A percentile compares a stretch with the other conserved stretches of the same genome.
These are phyloP conservation scores for Mycena capillaripes DNA, from an alignment of 768 basidiomycete genomes.

Conservation along the genomic window DNA sequence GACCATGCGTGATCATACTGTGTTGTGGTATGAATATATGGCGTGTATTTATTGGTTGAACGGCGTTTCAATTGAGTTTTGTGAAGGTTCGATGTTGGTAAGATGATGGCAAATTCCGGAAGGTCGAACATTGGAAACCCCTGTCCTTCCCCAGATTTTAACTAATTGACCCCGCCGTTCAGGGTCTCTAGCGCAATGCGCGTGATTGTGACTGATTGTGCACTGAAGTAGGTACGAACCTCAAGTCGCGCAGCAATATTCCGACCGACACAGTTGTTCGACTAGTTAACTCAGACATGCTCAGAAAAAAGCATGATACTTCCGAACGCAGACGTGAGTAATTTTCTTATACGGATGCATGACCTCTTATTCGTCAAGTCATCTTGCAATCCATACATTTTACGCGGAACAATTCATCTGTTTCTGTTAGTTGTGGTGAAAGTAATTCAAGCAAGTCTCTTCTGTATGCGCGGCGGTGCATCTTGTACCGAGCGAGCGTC, in stretches of 20 bases:
- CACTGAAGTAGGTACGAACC: slow-evolving; percentile 13
- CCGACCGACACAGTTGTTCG: slow-evolving; percentile 8
- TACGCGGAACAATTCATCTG: slow-evolving; percentile 15
- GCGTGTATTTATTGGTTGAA: slow-evolving; percentile 14
- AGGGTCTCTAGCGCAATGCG: slow-evolving; percentile 12
- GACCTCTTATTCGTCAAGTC: slow-evolving; percentile 14
- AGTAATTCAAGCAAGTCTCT: slow-evolving; percentile 8
- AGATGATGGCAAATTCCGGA: slow-evolving; percentile 15
- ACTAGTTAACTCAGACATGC: slow-evolving; percentile 16
- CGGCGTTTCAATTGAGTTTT: slow-evolving; percentile 2
- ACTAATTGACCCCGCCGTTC: slow-evolving; percentile 14
- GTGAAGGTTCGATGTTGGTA: slow-evolving; percentile 13
- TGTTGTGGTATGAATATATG: slow-evolving; percentile 17
- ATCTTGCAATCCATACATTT: slow-evolving; percentile 18
- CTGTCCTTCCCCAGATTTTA: slow-evolving; percentile 15
- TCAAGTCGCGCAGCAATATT: slow-evolving; percentile 18
- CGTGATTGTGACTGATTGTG: slow-evolving; percentile 6
- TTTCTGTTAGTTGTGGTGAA: slow-evolving; percentile 19
- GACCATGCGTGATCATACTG: slow-evolving; percentile 16
- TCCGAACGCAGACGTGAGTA: slow-evolving; percentile 15
- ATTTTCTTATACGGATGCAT: slow-evolving; percentile 13
- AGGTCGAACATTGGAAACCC: slow-evolving; percentile 16
- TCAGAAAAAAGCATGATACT: slow-evolving; percentile 17
- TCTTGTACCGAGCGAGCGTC: slow-evolving; percentile 14
- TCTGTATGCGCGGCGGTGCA: slow-evolving; percentile 12